Percentiles rank a stretch among this genome's conserved stretches.
Conservation (phyloP, 192 early-diverging fungal species). For the Coemansia sp. region DNA sequence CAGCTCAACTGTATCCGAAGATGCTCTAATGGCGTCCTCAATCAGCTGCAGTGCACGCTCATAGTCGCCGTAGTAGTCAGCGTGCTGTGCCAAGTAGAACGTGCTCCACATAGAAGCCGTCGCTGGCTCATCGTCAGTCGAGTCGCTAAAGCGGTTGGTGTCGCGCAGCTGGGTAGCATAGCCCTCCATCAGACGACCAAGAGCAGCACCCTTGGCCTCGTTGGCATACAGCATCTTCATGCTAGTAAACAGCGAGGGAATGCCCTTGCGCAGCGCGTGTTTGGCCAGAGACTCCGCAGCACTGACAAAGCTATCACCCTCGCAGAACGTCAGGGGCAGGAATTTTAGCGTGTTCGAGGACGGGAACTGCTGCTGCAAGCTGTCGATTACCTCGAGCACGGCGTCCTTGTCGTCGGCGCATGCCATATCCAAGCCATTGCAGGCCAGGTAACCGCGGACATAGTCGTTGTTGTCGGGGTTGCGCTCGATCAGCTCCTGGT, state of each 20-base stretch:
- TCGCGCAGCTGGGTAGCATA: slow-evolving; percentile 59
- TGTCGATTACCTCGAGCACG: slow-evolving; percentile 49
- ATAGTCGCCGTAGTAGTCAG: slow-evolving; percentile 73
- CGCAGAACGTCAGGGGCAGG: slow-evolving; percentile 74
- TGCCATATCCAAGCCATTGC: slow-evolving; percentile 41
- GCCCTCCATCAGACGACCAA: slow-evolving; percentile 70
- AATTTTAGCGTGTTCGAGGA: slow-evolving; percentile 80
- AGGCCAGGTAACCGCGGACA: slow-evolving; percentile 67
- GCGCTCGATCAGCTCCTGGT: slow-evolving; percentile 71
- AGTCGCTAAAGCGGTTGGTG: slow-evolving; percentile 54
- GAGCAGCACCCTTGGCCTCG: slow-evolving; percentile 65
- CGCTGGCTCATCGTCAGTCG: slow-evolving; percentile 67
- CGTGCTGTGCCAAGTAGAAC: slow-evolving; percentile 91
- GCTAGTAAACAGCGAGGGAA: slow-evolving; percentile 90
- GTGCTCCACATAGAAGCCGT: slow-evolving; percentile 86
- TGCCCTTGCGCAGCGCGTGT: slow-evolving; percentile 83
- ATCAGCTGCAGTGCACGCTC: slow-evolving; percentile 77
- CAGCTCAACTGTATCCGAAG: slow-evolving; percentile 91
- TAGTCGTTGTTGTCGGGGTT: slow-evolving; percentile 85
- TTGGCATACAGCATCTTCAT: slow-evolving; percentile 73
- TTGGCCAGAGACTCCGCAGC: slow-evolving; percentile 71
- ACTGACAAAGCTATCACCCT: slow-evolving; percentile 66
- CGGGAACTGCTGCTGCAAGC: slow-evolving; percentile 72
- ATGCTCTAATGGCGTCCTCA: slow-evolving; percentile 79
- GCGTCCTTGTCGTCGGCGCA: slow-evolving; percentile 34